Percentiles rank a stretch among this genome's conserved stretches.
These are phyloP conservation scores for Salinomyces thailandicus DNA, from an alignment of 2,329 filamentous ascomycete genomes.

Conservation along the genomic window DNA sequence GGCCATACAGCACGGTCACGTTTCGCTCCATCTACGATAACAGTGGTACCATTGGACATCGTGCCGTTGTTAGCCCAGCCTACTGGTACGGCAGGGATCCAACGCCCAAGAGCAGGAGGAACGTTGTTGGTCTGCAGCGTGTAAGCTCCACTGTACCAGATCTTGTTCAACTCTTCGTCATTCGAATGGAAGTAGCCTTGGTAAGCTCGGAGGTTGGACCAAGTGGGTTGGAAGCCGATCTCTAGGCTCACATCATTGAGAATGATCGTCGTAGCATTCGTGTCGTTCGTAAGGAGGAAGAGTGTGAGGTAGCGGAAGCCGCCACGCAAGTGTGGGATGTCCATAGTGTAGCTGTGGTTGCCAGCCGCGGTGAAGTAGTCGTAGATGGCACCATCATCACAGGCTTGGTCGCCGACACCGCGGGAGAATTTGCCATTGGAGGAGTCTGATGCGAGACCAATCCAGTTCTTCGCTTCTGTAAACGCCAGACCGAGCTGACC, in stretches of 20 bases:
- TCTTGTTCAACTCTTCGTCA: slow-evolving; percentile 40
- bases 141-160: slow-evolving; percentile 46
- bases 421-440: slow-evolving; percentile 30
- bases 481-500: slow-evolving; percentile 32
- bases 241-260: slow-evolving; percentile 34
- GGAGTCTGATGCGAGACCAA: slow-evolving; percentile 35
- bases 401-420: slow-evolving; percentile 15
- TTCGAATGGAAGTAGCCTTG: slow-evolving; percentile 28
- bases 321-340: slow-evolving; percentile 37
- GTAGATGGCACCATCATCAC: slow-evolving; percentile 37
- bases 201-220: slow-evolving; percentile 32
- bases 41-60: slow-evolving; percentile 23
- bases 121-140: slow-evolving; percentile 30
- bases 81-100: slow-evolving; percentile 10
- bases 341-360: slow-evolving; percentile 34
- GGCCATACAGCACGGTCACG: slow-evolving; percentile 33
- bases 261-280: slow-evolving; percentile 23
- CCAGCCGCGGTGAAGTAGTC: slow-evolving; percentile 28
- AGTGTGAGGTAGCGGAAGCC: slow-evolving; percentile 45
- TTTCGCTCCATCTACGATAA: slow-evolving; percentile 32
- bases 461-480: slow-evolving; percentile 33
- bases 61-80: slow-evolving; percentile 29
- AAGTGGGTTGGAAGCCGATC: slow-evolving; percentile 41
- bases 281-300: slow-evolving; percentile 30
- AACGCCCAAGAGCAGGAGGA: slow-evolving; percentile 26